phyloP scores from a whole-genome alignment of 768 basidiomycete species.

The Grammothele lineata region DNA sequence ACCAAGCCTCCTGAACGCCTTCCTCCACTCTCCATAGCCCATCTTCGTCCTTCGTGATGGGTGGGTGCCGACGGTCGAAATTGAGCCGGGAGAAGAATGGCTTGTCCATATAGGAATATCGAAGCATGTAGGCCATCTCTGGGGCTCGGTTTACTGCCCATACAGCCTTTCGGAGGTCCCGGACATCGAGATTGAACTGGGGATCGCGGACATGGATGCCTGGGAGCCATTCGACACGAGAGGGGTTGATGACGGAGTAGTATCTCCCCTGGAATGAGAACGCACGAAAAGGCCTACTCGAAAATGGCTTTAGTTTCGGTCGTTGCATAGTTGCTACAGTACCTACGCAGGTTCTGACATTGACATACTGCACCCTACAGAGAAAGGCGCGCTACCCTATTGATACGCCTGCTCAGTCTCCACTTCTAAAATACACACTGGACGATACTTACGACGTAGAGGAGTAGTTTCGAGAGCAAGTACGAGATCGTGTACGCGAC shows the following conservation, averaged over 20 bases:
- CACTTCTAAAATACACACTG: no score
- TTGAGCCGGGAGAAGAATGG: background rate
- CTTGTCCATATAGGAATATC: background rate
- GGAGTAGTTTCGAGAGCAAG: no score
- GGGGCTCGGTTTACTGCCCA: background rate
- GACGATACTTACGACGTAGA: no score
- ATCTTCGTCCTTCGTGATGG: background rate
- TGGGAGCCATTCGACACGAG: constrained; percentile 1
- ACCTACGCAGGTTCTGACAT: no score
- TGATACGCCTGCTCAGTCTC: no score
- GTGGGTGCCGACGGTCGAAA: background rate
- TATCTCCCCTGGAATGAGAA: background rate
- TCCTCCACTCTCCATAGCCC: no score
- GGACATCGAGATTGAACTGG: background rate
- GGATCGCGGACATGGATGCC: background rate
- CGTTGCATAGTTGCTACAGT: no score
- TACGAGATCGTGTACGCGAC: no score
- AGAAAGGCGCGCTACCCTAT: no score
- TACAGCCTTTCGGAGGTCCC: constrained; percentile 2
- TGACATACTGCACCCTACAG: no score
- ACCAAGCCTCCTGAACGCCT: no score
- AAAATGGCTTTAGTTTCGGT: no score
- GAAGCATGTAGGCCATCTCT: constrained; percentile 9
- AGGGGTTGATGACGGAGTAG: constrained; percentile 2
- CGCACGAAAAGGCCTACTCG: background rate